Conservation (phyloP, 345 rosid genomes). For the Capsella bursapastoris region DNA sequence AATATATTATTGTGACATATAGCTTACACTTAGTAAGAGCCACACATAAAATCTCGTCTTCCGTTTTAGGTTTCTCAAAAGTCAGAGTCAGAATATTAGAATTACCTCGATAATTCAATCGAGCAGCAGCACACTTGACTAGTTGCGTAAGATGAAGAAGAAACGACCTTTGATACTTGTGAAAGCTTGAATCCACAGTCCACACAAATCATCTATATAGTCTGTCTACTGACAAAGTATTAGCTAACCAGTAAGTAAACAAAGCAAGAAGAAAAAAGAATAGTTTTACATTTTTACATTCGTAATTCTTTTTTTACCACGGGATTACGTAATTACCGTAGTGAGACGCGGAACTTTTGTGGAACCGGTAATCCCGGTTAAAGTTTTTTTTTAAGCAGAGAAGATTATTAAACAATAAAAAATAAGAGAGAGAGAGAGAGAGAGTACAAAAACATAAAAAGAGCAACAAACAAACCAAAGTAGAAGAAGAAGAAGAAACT, state of each 20-base stretch:
- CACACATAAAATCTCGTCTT: not conserved
- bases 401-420: not conserved
- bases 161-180: slow-evolving; percentile 28
- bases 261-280: too few species aligned
- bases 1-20: not conserved
- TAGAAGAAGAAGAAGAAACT: slow-evolving; percentile 31
- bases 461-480: slow-evolving; percentile 41
- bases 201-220: not conserved
- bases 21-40: not conserved
- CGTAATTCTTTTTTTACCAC: not conserved
- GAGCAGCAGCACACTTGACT: slow-evolving; percentile 1
- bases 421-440: not conserved
- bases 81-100: slow-evolving; percentile 17
- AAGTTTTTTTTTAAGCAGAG: not conserved
- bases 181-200: slow-evolving; percentile 18
- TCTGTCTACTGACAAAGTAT: slow-evolving; percentile 17
- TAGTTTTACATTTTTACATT: not conserved
- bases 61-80: slow-evolving; percentile 33
- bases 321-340: slow-evolving; percentile 32
- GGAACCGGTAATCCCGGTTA: slow-evolving; percentile 46
- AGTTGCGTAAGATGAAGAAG: not conserved
- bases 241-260: slow-evolving; percentile 5
- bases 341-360: slow-evolving; percentile 28
- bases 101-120: slow-evolving; percentile 20
- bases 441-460: slow-evolving; percentile 26